These are phyloP conservation scores for Mycosphaerella sp. DNA, from an alignment of 2,329 filamentous ascomycete species.

Conservation along the genomic window DNA sequence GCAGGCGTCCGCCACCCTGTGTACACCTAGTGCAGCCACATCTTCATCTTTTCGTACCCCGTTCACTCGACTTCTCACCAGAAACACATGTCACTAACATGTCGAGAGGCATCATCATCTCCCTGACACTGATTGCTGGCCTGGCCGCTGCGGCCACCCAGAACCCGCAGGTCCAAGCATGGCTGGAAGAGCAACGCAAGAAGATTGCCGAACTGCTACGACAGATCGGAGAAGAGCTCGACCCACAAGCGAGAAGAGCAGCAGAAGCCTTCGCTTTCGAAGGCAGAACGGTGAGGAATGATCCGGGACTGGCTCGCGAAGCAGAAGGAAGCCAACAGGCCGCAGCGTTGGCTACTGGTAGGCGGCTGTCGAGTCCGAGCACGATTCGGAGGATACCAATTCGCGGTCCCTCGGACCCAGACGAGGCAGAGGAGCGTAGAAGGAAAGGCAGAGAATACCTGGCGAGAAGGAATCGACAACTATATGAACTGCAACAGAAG, in stretches of 20 bases:
- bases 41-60: background rate
- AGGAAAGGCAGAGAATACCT: constrained; percentile 34
- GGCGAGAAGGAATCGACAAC: constrained; percentile 31
- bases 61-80: background rate
- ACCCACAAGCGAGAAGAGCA: constrained; percentile 39
- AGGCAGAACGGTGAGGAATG: constrained; percentile 30
- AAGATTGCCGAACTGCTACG: constrained; percentile 56
- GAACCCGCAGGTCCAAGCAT: constrained; percentile 56
- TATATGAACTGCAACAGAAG: constrained; percentile 31
- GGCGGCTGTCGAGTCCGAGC: constrained; percentile 21
- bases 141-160: constrained; percentile 59
- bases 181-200: constrained; percentile 55
- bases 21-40: constrained; percentile 5
- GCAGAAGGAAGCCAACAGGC: constrained; percentile 29
- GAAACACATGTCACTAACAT: constrained; percentile 13
- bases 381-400: constrained; percentile 29
- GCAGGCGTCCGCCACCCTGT: constrained; percentile 8
- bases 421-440: constrained; percentile 32
- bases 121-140: constrained; percentile 55
- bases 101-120: constrained; percentile 54
- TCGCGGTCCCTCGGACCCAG: constrained; percentile 26
- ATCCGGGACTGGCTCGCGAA: constrained; percentile 28
- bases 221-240: constrained; percentile 54
- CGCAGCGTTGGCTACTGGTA: constrained; percentile 33
- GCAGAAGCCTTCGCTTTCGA: constrained; percentile 35